These are phyloP conservation scores for Aureobasidium sp. DNA, from an alignment of 2,329 filamentous ascomycete species.

Conservation along the genomic window DNA sequence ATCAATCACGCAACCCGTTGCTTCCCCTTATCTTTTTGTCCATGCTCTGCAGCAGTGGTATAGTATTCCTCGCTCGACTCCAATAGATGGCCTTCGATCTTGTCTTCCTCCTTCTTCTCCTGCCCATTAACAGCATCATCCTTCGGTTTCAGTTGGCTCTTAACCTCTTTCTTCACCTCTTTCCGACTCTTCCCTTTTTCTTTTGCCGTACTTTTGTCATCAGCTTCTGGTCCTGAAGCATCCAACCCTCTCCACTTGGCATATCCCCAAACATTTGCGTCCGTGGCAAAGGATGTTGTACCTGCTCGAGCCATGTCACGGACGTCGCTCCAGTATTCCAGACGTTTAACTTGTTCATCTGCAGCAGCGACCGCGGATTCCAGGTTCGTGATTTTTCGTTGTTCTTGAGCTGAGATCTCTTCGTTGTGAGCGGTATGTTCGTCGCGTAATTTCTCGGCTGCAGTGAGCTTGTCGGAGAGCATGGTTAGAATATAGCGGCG, in stretches of 20 bases:
- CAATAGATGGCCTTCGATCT: background rate
- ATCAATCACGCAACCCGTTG: background rate
- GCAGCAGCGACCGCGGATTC: conserved; percentile 65
- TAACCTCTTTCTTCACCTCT: conserved; percentile 7
- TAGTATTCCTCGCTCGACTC: background rate
- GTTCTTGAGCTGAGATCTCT: conserved; percentile 39
- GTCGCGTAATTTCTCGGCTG: conserved; percentile 42
- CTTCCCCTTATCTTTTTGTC: background rate
- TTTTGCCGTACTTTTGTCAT: conserved; percentile 14
- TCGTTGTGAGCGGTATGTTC: conserved; percentile 31
- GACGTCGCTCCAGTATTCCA: conserved; percentile 81
- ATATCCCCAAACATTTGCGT: conserved; percentile 26
- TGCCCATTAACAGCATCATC: background rate
- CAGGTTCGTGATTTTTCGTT: conserved; percentile 56
- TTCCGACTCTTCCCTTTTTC: conserved; percentile 18
- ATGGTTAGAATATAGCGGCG: conserved; percentile 65
- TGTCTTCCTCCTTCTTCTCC: background rate
- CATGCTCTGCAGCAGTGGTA: background rate
- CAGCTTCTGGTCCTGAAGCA: conserved; percentile 24
- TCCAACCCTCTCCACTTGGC: conserved; percentile 32
- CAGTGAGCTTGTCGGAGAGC: conserved; percentile 54
- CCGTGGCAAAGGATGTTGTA: conserved; percentile 26
- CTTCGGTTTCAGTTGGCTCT: background rate
- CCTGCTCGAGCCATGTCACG: conserved; percentile 34
- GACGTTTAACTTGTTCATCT: conserved; percentile 66